Evolutionary conservation across 2,329 filamentous ascomycete species (phyloP).

Genomic region (Paecilomyces niveus): DNA sequence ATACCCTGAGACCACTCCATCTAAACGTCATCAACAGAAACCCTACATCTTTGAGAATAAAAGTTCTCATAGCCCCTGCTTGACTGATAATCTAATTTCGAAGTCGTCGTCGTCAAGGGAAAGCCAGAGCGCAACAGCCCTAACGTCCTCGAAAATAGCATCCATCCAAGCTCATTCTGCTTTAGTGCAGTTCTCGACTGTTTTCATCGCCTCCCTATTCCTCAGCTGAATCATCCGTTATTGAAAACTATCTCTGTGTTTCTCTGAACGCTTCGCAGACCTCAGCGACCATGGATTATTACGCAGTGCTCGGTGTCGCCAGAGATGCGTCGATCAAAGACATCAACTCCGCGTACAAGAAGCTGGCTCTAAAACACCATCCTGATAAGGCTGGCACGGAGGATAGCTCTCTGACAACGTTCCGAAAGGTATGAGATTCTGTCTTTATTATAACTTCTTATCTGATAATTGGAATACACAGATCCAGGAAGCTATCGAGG

Average conservation of each 20-base stretch:
- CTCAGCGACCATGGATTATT: slow-evolving; percentile 12
- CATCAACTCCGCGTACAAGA: slow-evolving; percentile 28
- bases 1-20: not conserved
- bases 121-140: not conserved
- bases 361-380: slow-evolving; percentile 7
- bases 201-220: not conserved
- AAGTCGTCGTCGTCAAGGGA: not conserved
- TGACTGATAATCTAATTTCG: not conserved
- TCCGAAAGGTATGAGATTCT: not conserved
- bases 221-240: not conserved
- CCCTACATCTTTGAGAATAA: not conserved
- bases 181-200: not conserved
- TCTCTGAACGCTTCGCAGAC: slow-evolving; percentile 6
- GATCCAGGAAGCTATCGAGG: slow-evolving; percentile 27
- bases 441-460: not conserved
- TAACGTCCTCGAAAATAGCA: not conserved
- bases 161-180: not conserved
- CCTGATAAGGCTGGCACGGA: not conserved
- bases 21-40: not conserved
- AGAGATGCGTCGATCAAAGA: slow-evolving; percentile 19
- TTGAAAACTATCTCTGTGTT: not conserved
- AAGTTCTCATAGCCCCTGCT: not conserved
- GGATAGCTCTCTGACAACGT: not conserved
- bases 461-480: slow-evolving; percentile 6
- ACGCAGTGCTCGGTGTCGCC: slow-evolving; percentile 20